Evolutionary conservation across 805 yeast species (phyloP).

Genomic region (Zygotorulaspora danielsina): DNA sequence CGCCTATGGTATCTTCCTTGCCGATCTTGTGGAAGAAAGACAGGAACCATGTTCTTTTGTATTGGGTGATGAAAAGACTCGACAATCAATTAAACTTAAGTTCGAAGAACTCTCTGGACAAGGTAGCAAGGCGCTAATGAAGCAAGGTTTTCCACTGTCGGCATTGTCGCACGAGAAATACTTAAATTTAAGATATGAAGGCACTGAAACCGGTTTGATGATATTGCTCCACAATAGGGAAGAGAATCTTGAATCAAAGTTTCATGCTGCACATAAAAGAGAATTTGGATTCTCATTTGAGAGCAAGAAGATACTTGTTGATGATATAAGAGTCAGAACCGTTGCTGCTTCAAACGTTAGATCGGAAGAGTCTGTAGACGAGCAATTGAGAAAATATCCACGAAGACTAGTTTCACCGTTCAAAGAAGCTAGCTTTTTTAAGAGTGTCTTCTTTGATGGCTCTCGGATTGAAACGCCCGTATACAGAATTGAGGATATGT

Average conservation of each 20-base stretch:
- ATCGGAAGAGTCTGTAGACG: constrained; percentile 43
- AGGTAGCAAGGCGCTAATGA: constrained; percentile 39
- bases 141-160: constrained; percentile 50
- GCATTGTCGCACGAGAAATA: constrained; percentile 55
- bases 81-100: constrained; percentile 39
- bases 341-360: constrained; percentile 54
- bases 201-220: constrained; percentile 84
- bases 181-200: constrained; percentile 74
- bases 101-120: constrained; percentile 42
- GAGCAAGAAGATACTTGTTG: constrained; percentile 56
- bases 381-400: constrained; percentile 43
- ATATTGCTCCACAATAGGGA: constrained; percentile 36
- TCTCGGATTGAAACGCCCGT: constrained; percentile 49
- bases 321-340: constrained; percentile 70
- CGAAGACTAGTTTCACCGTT: constrained; percentile 23
- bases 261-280: constrained; percentile 52
- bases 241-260: constrained; percentile 39
- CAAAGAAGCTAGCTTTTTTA: constrained; percentile 35
- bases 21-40: constrained; percentile 73
- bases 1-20: constrained; percentile 83
- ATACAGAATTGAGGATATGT: constrained; percentile 49
- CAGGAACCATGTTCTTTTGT: constrained; percentile 63
- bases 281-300: constrained; percentile 70
- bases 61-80: constrained; percentile 33
- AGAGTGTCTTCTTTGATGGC: constrained; percentile 54